Base-by-base conservation (phyloP, 2,329 filamentous ascomycete species). In the Penicillium paneum region DNA sequence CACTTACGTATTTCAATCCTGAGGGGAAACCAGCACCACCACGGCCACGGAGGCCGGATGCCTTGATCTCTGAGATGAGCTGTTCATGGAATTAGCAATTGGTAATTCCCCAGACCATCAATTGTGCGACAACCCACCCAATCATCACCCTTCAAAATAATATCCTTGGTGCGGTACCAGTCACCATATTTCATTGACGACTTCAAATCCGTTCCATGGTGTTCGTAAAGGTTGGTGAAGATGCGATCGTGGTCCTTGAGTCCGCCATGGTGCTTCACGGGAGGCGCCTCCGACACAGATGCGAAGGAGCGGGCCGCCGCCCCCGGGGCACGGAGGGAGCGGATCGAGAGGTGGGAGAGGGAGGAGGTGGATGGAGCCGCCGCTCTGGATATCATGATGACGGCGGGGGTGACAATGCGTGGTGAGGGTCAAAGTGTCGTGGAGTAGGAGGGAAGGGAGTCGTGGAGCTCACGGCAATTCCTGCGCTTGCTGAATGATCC, bases 101-200 rank as follows among this genome's bases (percentile, higher is more conserved):
- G 26, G 6, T 46, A 21, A 36, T 42, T 43, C 48, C 41, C 50
- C 15, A 43, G 21, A 11, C 19, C 43, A 34, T 41, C 31, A 41
- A 26, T 52, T 21, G 45, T 55, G 50, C 52, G 49, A 60, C 32
- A 61, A 54, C 69, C 56, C 75, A 86, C 84, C 87, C 94, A 99
- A 69, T 99, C 93, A 77, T 99, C 90, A 53, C 94, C 94, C 83
- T 99, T 99, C 66, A 91, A 79, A 56, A 99, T 77, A 55, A 99
- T 99, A 75, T 99, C 94, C 83, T 99, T 99, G 52, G 94, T 99
- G 83, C 95, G 96, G 81, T 99, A 86, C 94, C 94, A 99, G 76
- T 97, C 94, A 67, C 94, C 94, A 83, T 96, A 96, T 79, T 96
- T 96, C 87, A 91, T 92, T 50, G 94, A 92, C 71, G 86, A 91